phyloP scores from a whole-genome alignment of 331 rosid species.

The Malus hybrid region DNA sequence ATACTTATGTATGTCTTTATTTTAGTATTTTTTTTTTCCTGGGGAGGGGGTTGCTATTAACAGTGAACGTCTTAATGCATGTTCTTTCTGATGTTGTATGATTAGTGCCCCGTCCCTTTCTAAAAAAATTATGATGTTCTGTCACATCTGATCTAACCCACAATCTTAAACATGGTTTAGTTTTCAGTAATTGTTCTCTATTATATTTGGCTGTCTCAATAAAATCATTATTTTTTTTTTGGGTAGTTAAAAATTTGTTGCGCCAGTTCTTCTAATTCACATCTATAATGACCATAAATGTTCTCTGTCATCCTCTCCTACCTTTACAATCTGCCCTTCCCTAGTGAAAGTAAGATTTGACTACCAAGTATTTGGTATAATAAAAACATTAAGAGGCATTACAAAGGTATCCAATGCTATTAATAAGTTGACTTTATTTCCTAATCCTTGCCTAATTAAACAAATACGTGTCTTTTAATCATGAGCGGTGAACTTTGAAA shows the following conservation, averaged over 20 bases:
- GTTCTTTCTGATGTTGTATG: not conserved
- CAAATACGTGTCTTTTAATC: not conserved
- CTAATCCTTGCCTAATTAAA: not conserved
- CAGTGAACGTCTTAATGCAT: not conserved
- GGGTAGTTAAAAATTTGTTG: not conserved
- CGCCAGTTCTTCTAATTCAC: not conserved
- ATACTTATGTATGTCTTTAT: not conserved
- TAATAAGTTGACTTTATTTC: not conserved
- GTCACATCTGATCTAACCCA: not conserved
- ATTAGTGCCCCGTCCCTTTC: not conserved
- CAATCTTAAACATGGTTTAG: no score
- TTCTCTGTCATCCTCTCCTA: not conserved
- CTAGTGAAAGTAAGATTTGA: not conserved
- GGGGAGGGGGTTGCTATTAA: not conserved
- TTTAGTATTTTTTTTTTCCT: no score
- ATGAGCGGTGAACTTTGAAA: not conserved
- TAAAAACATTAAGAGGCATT: not conserved
- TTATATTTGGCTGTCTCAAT: not conserved
- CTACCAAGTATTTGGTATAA: not conserved
- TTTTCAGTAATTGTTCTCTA: no score
- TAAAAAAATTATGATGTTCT: not conserved
- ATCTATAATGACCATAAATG: not conserved
- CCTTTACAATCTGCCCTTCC: not conserved
- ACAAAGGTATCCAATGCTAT: not conserved
- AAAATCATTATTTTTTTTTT: not conserved